Base-by-base conservation (phyloP, 768 basidiomycete genomes). In the Fibroporia radiculosa region DNA sequence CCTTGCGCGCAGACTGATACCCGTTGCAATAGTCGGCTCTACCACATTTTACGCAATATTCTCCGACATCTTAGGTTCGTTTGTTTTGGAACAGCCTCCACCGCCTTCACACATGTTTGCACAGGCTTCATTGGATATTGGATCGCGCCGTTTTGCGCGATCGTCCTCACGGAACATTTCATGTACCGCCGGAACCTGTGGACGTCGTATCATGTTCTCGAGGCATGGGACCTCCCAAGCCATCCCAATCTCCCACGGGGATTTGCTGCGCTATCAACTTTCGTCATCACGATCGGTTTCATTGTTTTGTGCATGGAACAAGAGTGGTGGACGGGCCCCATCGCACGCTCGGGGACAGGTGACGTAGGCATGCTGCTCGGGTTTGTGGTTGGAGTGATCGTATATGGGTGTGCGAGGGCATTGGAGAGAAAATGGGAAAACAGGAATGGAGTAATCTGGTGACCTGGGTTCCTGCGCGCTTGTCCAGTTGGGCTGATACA, bases 261-360 rank as follows among this genome's bases (percentile, higher is more conserved):
- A 2, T 42, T 56, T 16, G 66, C 75, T 1, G 74, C 69, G 2
- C 52, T 72, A 11, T 29, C 60, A 31, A 66, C 74, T 8, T 66
- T 71, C 35, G 28, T 62, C n/a, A 66, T 62, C n/a, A 61, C 61
- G 5, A 61, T 64, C 22, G 63, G 66, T 8, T 52, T 67, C 33
- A 57, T 71, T 40, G 63, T 74, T 11, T 61, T 69, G 16, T 71
- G 69, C 52, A 76, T 76, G 71, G 64, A 69, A 44, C 73, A 77
- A 42, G 69, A 20, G 41, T 77, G 71, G 71, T 77, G 64, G 48
- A 63, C 66, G 8, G 76, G 75, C 1, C 72, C 73, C 1, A 64
- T 77, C 35, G 76, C 76, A 25, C 50, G 40, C 14, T 40, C 42
- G 7, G 64, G 67, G 11, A 67, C 71, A 16, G 75, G 75, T 19